Conservation (phyloP, 192 early-diverging fungal genomes). For the Obelidium mucronatum region DNA sequence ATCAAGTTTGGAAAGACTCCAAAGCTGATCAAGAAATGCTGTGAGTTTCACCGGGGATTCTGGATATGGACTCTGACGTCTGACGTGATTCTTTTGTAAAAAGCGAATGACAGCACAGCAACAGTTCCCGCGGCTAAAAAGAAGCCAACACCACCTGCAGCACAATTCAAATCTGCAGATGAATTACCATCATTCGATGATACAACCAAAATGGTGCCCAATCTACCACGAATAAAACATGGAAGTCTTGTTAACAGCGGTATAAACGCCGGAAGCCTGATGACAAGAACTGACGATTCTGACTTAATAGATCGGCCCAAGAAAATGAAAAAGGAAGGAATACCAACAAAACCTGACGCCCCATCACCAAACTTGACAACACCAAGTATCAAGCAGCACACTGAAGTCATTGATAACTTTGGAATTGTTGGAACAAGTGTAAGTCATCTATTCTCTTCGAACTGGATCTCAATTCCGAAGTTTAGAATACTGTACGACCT, state of each 20-base stretch:
- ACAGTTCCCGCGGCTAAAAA: background rate
- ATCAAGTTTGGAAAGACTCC: slow-evolving; percentile 65
- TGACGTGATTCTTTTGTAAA: too few species aligned
- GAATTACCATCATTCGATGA: slow-evolving; percentile 20
- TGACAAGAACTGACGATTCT: too few species aligned
- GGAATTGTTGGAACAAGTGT: slow-evolving; percentile 26
- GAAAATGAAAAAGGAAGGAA: background rate
- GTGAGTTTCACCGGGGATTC: slow-evolving; percentile 7
- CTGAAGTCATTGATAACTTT: slow-evolving; percentile 24
- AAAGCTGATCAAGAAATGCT: slow-evolving; percentile 48
- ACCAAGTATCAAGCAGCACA: background rate
- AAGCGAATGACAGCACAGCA: too few species aligned
- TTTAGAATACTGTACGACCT: slow-evolving; percentile 15
- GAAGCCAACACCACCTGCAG: background rate
- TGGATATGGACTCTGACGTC: background rate
- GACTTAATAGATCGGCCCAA: background rate
- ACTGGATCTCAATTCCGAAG: background rate
- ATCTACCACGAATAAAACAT: slow-evolving; percentile 17
- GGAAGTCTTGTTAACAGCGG: too few species aligned
- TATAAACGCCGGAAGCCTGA: too few species aligned
- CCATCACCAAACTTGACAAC: background rate
- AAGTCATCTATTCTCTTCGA: background rate
- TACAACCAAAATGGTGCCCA: background rate
- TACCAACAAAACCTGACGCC: background rate
- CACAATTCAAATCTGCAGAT: slow-evolving; percentile 2